Base-by-base conservation (phyloP, 2,329 filamentous ascomycete species). In the Ophiognomonia clavigignenti-juglandacearum region DNA sequence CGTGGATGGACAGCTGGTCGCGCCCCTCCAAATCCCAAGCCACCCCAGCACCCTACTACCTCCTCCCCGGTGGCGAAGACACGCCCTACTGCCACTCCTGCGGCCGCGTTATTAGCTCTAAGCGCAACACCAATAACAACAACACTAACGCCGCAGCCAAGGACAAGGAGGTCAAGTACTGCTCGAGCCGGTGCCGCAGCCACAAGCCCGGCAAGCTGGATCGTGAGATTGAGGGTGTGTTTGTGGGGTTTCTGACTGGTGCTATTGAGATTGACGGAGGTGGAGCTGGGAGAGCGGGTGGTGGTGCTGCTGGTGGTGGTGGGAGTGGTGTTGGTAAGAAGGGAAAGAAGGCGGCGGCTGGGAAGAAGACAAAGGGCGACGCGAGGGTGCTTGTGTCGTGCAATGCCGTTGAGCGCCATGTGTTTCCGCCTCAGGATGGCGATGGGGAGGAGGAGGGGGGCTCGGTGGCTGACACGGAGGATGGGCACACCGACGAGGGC, bases 61-160 rank as follows among this genome's bases (percentile, higher is more conserved):
- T 82, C 22, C 65, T 67, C 1, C 59, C 63, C 0, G 65, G 67
- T 3, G 68, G 69, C 36, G 73, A 76, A 39, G 59, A 65, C 22
- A 73, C 72, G 1, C 71, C 73, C 1, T 82, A 82, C 58, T 81
- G 77, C 54, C 71, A 73, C 51, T 72, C 73, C 11, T 83, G 78
- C 53, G 78, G 80, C 1, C 67, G 78, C 34, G 69, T 78, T 3
- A 79, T 80, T 32, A 70, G 72, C 53, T 59, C 56, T 6, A 58
- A 62, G 23, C 61, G 57, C 14, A 18, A 34, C 24, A 45, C 37
- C 35, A 39, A 24, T 3, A 18, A 39, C 35, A 39, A 24, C 6
- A 16, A 34, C 2, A 11, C 32, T 11, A 18, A 18, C n/a, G 11
- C 14, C 6, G 7, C 19, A 4, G 61, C 56, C 16, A 56, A 60